phyloP scores from a whole-genome alignment of 1,139 yeast species.

The Sugiyamaella pinicola region DNA sequence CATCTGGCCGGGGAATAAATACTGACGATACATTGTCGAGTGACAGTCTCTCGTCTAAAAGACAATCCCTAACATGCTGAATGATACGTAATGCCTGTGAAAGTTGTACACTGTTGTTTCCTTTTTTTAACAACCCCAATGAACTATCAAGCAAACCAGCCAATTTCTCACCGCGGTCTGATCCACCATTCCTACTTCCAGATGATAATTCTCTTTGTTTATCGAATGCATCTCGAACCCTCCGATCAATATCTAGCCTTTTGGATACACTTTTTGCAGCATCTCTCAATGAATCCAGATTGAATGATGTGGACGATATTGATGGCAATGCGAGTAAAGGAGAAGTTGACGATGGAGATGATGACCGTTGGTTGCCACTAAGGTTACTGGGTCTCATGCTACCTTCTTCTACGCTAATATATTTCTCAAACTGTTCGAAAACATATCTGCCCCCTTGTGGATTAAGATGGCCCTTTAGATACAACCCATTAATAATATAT shows the following conservation, averaged over 20 bases:
- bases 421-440: constrained; percentile 32
- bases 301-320: constrained; percentile 24
- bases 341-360: constrained; percentile 11
- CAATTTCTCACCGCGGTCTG: constrained; percentile 25
- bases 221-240: constrained; percentile 28
- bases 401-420: neutral
- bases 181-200: neutral
- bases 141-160: constrained; percentile 28
- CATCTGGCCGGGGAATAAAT: neutral
- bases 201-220: constrained; percentile 6
- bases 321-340: constrained; percentile 23
- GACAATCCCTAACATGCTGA: constrained; percentile 30
- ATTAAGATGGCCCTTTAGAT: constrained; percentile 34
- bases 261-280: constrained; percentile 32
- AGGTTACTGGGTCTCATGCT: neutral
- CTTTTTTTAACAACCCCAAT: constrained; percentile 23
- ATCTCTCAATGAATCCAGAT: constrained; percentile 31
- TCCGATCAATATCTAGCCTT: constrained; percentile 30
- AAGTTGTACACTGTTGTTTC: neutral
- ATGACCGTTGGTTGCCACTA: neutral
- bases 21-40: neutral
- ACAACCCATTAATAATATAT: constrained; percentile 39
- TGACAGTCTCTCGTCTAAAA: constrained; percentile 19
- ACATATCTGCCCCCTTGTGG: constrained; percentile 38
- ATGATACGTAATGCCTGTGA: constrained; percentile 30